Evolutionary conservation across 306 rosid species (phyloP).

Genomic region (Trichosanthes truncata): DNA sequence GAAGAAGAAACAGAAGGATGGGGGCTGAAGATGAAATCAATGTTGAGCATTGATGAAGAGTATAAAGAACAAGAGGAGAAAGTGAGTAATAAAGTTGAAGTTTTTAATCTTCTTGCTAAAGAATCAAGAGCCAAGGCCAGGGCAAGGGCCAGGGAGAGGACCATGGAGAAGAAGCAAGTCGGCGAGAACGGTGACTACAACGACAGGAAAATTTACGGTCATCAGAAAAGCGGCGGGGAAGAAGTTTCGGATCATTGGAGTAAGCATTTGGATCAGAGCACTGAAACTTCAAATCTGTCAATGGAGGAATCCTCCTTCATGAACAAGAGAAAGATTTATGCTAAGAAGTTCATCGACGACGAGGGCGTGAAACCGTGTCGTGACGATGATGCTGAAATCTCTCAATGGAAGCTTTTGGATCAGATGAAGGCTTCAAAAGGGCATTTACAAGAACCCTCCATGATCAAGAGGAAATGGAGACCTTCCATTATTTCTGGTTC

Average conservation of each 20-base stretch:
- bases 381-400: not conserved
- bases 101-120: constrained; percentile 23
- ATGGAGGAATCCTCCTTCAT: not conserved
- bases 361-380: not conserved
- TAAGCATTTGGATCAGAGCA: not conserved
- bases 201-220: not conserved
- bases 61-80: not conserved
- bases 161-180: constrained; percentile 30
- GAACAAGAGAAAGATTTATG: not conserved
- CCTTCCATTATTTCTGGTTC: constrained; percentile 6
- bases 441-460: not conserved
- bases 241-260: not conserved
- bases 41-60: not conserved
- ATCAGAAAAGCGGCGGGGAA: not conserved
- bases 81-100: not conserved
- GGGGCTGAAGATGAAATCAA: not conserved
- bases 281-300: not conserved
- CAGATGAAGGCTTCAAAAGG: constrained; percentile 1
- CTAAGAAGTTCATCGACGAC: not conserved
- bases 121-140: constrained; percentile 72
- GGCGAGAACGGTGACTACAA: not conserved
- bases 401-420: constrained; percentile 8
- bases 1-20: not conserved
- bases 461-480: not conserved
- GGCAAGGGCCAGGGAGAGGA: constrained; percentile 73